Evolutionary conservation across 148 eudicot species (phyloP).

Genomic region (Cornus florida): DNA sequence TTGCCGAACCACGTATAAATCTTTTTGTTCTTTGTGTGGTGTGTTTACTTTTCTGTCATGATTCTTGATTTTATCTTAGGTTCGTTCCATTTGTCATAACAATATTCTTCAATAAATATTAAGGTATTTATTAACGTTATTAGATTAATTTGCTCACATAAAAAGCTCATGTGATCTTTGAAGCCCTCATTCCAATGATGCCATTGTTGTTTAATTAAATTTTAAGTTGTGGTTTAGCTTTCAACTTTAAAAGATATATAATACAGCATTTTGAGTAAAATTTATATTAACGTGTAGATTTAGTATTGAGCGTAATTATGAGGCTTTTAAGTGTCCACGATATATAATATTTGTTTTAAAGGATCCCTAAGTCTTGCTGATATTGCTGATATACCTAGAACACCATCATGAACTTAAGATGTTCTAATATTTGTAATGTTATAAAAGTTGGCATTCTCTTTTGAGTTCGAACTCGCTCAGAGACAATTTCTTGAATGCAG

Average conservation of each 20-base stretch:
- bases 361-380: background rate
- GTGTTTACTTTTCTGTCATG: too few relatives aligned
- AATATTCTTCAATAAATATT: too few relatives aligned
- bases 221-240: background rate
- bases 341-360: background rate
- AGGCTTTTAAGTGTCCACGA: background rate
- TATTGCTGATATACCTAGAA: background rate
- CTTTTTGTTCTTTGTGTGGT: too few relatives aligned
- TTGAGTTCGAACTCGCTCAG: background rate
- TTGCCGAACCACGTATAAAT: too few relatives aligned
- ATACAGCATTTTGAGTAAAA: too few relatives aligned
- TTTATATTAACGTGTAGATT: background rate
- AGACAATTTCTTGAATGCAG: slow-evolving; percentile 38
- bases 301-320: background rate
- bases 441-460: slow-evolving; percentile 1
- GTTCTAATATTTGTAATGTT: background rate
- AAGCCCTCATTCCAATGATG: background rate
- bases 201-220: background rate
- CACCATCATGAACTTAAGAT: background rate
- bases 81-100: too few relatives aligned
- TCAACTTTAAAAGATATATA: background rate
- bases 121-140: too few relatives aligned
- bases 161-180: background rate
- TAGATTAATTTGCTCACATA: too few relatives aligned
- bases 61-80: too few relatives aligned